phyloP scores from a whole-genome alignment of 2,329 filamentous ascomycete genomes.

The Apiospora koreana region DNA sequence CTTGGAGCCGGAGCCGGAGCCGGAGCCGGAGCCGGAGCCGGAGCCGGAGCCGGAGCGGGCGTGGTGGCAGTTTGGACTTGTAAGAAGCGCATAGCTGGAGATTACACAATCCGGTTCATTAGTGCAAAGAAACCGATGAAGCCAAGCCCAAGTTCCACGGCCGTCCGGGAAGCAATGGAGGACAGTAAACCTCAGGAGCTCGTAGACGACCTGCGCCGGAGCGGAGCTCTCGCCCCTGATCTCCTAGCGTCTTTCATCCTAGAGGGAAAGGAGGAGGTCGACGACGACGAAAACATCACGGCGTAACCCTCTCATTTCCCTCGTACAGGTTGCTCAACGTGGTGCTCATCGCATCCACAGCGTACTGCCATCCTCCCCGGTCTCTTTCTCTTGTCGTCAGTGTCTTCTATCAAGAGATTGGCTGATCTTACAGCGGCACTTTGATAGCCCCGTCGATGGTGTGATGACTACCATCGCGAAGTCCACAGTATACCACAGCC shows the following conservation, averaged over 20 bases:
- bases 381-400: no score
- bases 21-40: neutral
- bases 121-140: neutral
- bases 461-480: no score
- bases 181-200: neutral
- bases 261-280: neutral
- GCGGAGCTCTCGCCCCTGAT: neutral
- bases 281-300: neutral
- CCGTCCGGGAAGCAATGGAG: neutral
- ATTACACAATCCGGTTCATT: neutral
- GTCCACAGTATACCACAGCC: no score
- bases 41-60: neutral
- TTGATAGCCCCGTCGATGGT: no score
- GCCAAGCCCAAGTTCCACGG: neutral
- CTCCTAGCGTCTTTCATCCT: neutral
- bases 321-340: no score
- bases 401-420: no score
- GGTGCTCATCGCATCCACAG: no score
- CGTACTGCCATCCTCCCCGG: no score
- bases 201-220: neutral
- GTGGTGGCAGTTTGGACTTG: neutral
- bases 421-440: no score
- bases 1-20: neutral
- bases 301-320: no score
- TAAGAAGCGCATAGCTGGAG: neutral